phyloP scores from a whole-genome alignment of 345 rosid species.

The Draba incana region DNA sequence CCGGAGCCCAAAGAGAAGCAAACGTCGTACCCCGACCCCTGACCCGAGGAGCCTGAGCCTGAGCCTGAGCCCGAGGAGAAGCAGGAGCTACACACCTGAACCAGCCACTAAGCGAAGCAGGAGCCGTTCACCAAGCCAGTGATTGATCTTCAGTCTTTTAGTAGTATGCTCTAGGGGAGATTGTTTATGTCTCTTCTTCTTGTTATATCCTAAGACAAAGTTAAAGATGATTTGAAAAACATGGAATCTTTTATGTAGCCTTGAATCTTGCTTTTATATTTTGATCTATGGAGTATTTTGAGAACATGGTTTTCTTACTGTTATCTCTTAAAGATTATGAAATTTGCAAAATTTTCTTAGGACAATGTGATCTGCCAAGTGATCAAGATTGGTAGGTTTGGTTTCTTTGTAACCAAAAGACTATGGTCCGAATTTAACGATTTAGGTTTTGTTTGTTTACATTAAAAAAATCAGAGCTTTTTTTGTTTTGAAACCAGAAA shows the following conservation, averaged over 20 bases:
- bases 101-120: conserved; percentile 22
- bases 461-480: background rate
- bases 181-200: background rate
- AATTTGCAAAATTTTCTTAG: background rate
- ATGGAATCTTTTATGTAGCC: conserved; percentile 7
- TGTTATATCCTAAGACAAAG: background rate
- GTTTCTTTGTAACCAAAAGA: conserved; percentile 21
- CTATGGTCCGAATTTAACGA: conserved; percentile 12
- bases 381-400: conserved; percentile 17
- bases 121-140: conserved; percentile 66
- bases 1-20: conserved; percentile 35
- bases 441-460: background rate
- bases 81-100: conserved; percentile 35
- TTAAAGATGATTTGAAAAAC: conserved; percentile 6
- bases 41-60: conserved; percentile 13
- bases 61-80: conserved; percentile 31
- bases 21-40: background rate
- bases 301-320: background rate
- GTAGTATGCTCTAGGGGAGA: background rate
- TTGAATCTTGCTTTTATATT: conserved; percentile 17
- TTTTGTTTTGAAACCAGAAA: conserved; percentile 1
- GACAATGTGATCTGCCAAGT: too few species aligned
- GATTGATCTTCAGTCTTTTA: conserved; percentile 32
- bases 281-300: conserved; percentile 3
- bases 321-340: background rate